These are phyloP conservation scores for Ricinus communis DNA, from an alignment of 345 rosid species.

Conservation along the genomic window DNA sequence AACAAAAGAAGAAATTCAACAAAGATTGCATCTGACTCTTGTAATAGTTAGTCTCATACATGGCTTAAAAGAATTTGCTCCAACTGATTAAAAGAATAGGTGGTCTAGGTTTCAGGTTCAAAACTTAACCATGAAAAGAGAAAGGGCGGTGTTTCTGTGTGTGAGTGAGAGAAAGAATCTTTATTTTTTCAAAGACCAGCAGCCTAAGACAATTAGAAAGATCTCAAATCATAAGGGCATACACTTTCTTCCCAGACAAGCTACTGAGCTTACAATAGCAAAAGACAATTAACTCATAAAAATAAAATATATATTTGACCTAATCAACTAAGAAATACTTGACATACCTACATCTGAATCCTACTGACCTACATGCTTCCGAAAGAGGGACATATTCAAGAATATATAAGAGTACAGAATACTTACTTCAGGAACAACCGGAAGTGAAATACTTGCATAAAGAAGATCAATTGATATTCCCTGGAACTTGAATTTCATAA, in stretches of 20 bases:
- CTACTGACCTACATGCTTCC: not conserved
- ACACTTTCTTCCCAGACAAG: too few relatives aligned
- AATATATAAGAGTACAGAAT: not conserved
- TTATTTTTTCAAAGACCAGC: not conserved
- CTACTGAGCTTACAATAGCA: not conserved
- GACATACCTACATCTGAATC: not conserved
- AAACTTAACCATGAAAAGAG: too few relatives aligned
- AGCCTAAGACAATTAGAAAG: not conserved
- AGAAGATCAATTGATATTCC: conserved; percentile 39
- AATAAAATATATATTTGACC: too few relatives aligned
- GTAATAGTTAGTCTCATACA: not conserved
- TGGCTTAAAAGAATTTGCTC: not conserved
- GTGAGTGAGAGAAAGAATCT: too few relatives aligned
- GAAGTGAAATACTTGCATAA: conserved; percentile 32
- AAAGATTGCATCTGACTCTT: not conserved
- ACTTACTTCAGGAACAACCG: conserved; percentile 37
- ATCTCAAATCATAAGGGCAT: not conserved
- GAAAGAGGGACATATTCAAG: not conserved
- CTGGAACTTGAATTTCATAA: conserved; percentile 34
- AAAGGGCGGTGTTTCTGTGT: too few relatives aligned
- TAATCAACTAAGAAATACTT: not conserved
- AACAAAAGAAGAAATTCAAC: not conserved
- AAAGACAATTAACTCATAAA: not conserved
- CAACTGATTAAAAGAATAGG: not conserved
- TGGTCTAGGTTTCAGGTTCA: too few relatives aligned